Percentiles rank a stretch among this genome's conserved stretches.
phyloP scores from a whole-genome alignment of 2,329 filamentous ascomycete genomes.

The Knoxdaviesia proteae region DNA sequence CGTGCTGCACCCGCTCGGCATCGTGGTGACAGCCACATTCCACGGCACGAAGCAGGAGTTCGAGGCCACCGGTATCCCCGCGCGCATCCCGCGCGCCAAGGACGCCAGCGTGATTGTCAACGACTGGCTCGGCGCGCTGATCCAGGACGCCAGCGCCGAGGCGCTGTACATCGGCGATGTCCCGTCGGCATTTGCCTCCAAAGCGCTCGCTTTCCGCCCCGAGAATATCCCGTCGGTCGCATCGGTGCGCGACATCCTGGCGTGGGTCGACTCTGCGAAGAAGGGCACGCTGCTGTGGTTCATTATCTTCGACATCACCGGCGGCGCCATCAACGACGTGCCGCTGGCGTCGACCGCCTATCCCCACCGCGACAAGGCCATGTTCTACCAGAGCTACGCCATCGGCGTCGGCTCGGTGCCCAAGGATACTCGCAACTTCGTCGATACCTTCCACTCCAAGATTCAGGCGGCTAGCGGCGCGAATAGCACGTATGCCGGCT shows the following conservation, averaged over 20 bases:
- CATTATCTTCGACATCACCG: constrained; percentile 39
- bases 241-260: constrained; percentile 26
- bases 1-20: constrained; percentile 29
- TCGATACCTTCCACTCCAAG: constrained; percentile 26
- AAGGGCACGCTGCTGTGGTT: constrained; percentile 36
- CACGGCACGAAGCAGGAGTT: constrained; percentile 39
- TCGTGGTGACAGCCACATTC: constrained; percentile 37
- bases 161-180: constrained; percentile 25
- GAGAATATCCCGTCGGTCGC: constrained; percentile 24
- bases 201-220: constrained; percentile 30
- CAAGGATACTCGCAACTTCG: constrained; percentile 24
- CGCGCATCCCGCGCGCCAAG: constrained; percentile 21
- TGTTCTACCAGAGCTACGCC: constrained; percentile 43
- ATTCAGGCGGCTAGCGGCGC: constrained; percentile 17
- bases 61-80: constrained; percentile 24
- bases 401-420: constrained; percentile 25
- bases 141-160: constrained; percentile 26
- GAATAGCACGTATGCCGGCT: constrained; percentile 38
- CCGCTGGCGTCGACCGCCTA: constrained; percentile 36
- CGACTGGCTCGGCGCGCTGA: constrained; percentile 41
- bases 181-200: constrained; percentile 31
- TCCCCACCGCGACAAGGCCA: constrained; percentile 39
- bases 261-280: constrained; percentile 26
- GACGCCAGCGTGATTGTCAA: constrained; percentile 25
- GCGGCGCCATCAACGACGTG: constrained; percentile 37